Conservation (phyloP, 768 basidiomycete species). For the Daedaleopsis nitida region DNA sequence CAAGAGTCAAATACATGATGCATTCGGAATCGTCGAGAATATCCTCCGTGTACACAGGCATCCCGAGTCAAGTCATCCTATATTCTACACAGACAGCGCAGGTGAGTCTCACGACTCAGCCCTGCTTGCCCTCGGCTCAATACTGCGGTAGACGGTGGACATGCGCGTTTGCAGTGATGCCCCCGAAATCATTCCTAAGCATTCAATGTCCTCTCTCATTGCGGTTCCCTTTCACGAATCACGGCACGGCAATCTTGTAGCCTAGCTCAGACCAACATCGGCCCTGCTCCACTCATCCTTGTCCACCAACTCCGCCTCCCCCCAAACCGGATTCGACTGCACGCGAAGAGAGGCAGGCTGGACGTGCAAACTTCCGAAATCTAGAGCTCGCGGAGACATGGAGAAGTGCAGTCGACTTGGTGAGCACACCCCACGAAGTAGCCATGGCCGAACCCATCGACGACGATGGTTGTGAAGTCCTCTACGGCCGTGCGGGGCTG, state of each 20-base stretch:
- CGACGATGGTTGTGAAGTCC: slow-evolving; percentile 56
- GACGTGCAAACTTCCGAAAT: slow-evolving; percentile 13
- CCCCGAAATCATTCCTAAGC: slow-evolving; percentile 7
- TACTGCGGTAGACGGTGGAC: slow-evolving; percentile 25
- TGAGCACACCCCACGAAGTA: slow-evolving; percentile 18
- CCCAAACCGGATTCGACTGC: slow-evolving; percentile 8
- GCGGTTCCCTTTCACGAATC: slow-evolving; percentile 10
- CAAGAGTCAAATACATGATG: slow-evolving; percentile 19
- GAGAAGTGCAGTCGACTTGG: slow-evolving; percentile 11
- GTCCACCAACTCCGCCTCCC: slow-evolving; percentile 21
- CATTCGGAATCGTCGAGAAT: slow-evolving; percentile 21
- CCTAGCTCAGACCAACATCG: slow-evolving; percentile 33
- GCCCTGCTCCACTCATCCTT: slow-evolving; percentile 31
- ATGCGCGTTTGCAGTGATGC: slow-evolving; percentile 12
- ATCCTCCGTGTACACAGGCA: slow-evolving; percentile 26
- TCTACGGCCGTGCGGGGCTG: slow-evolving; percentile 61
- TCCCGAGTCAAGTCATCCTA: slow-evolving; percentile 10
- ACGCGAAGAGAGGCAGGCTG: slow-evolving; percentile 5
- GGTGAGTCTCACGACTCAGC: slow-evolving; percentile 20
- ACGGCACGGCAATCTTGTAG: slow-evolving; percentile 16
- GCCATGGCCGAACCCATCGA: slow-evolving; percentile 21
- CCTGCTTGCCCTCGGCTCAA: background rate
- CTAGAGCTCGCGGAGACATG: slow-evolving; percentile 17
- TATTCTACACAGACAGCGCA: slow-evolving; percentile 25
- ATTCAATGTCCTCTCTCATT: slow-evolving; percentile 10